Conservation (phyloP, 306 rosid genomes). For the Echinosophora koreensis region DNA sequence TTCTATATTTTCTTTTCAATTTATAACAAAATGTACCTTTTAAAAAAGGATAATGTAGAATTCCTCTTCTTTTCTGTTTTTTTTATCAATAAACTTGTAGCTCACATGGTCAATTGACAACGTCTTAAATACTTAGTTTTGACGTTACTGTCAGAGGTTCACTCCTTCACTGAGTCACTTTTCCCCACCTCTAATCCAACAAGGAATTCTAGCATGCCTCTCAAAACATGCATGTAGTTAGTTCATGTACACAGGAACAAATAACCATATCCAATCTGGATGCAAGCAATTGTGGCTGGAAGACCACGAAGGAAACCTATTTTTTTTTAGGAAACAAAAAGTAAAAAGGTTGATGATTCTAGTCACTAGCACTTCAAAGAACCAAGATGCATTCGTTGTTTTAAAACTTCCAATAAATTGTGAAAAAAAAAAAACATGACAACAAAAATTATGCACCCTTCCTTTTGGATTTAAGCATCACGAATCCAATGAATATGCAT, state of each 20-base stretch:
- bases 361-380: background rate
- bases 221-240: background rate
- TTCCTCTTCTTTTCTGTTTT: too few species aligned
- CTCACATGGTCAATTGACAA: background rate
- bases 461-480: constrained; percentile 94
- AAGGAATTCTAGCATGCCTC: background rate
- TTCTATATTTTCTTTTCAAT: too few species aligned
- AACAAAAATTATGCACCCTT: constrained; percentile 68
- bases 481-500: constrained; percentile 75
- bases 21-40: too few species aligned
- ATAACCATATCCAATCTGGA: background rate
- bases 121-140: background rate
- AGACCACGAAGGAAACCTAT: background rate
- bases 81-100: background rate
- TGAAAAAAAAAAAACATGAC: background rate
- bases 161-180: background rate
- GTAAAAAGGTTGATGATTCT: background rate
- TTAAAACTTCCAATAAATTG: background rate
- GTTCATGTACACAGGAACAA: background rate
- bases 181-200: background rate
- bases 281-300: background rate
- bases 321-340: background rate
- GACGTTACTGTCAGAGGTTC: background rate
- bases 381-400: background rate
- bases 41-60: too few species aligned